A percentile compares a stretch with the other conserved stretches of the same genome.
Conservation (phyloP, 2,329 filamentous ascomycete genomes). For the Apiospora arundinis region DNA sequence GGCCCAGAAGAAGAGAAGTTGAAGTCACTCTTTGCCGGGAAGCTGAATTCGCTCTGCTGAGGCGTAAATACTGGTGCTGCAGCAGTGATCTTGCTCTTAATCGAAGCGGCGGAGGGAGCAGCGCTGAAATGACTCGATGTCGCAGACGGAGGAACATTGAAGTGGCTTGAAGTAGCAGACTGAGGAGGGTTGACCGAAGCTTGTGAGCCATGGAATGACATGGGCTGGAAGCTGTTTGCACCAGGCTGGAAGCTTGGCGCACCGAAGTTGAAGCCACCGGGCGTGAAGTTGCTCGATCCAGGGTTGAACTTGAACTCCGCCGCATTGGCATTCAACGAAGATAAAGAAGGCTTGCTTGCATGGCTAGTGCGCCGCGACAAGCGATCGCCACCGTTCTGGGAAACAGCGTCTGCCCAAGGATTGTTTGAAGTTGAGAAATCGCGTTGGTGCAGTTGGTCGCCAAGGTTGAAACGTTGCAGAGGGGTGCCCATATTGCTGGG, state of each 20-base stretch:
- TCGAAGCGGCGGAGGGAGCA: constrained; percentile 45
- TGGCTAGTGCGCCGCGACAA: constrained; percentile 59
- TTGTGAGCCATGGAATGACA: constrained; percentile 46
- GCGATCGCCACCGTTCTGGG: constrained; percentile 44
- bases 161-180: constrained; percentile 22
- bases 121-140: constrained; percentile 48
- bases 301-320: constrained; percentile 85
- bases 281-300: constrained; percentile 53
- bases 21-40: constrained; percentile 60
- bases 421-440: constrained; percentile 65
- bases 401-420: constrained; percentile 64
- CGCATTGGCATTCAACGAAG: constrained; percentile 86
- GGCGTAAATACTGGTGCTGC: constrained; percentile 76
- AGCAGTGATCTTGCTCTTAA: constrained; percentile 66
- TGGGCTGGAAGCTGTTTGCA: constrained; percentile 52
- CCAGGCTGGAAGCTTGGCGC: constrained; percentile 38
- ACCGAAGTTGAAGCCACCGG: constrained; percentile 58
- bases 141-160: constrained; percentile 41
- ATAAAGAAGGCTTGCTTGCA: constrained; percentile 72
- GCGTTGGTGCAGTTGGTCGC: constrained; percentile 57
- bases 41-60: constrained; percentile 56
- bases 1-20: constrained; percentile 71
- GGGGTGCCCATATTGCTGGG: constrained; percentile 75
- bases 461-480: constrained; percentile 55
- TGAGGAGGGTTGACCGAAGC: constrained; percentile 36